These are phyloP conservation scores for Melampsora americana DNA, from an alignment of 1,284 basidiomycete genomes.

Conservation along the genomic window DNA sequence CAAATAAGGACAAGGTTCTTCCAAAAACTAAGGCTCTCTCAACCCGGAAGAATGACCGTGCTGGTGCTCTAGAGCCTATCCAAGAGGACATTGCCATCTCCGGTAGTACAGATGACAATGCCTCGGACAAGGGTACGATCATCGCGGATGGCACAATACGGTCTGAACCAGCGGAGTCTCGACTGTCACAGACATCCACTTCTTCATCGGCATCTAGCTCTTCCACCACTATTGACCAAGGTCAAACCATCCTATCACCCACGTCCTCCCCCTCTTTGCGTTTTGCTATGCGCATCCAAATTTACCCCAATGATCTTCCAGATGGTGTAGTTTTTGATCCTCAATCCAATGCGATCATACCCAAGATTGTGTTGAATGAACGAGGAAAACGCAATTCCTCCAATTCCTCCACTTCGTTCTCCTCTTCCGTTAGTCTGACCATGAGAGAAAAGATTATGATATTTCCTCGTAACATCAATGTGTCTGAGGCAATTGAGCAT, in stretches of 20 bases:
- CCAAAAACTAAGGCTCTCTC: neutral
- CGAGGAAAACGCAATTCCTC: conserved; percentile 57
- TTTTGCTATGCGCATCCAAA: conserved; percentile 79
- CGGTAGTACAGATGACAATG: conserved; percentile 45
- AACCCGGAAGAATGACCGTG: conserved; percentile 31
- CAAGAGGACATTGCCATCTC: conserved; percentile 7
- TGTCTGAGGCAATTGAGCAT: conserved; percentile 90
- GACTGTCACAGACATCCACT: neutral
- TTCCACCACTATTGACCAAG: conserved; percentile 12
- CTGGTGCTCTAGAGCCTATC: conserved; percentile 16
- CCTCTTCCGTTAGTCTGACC: conserved; percentile 62
- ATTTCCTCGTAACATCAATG: conserved; percentile 87
- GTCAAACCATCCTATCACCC: conserved; percentile 56
- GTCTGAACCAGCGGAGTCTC: neutral
- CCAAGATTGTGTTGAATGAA: conserved; percentile 57
- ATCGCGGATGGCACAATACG: neutral
- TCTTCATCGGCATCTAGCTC: conserved; percentile 10
- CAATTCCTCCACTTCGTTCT: conserved; percentile 58
- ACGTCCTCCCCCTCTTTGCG: conserved; percentile 73
- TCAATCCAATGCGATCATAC: conserved; percentile 81
- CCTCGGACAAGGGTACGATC: conserved; percentile 10
- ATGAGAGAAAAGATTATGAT: conserved; percentile 68
- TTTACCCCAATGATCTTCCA: conserved; percentile 82
- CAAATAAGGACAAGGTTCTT: neutral
- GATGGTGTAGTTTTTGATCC: conserved; percentile 91